Evolutionary conservation across 192 early-diverging fungal genomes (phyloP), one percentile per base, ranked within the genome.

Genomic region (Phlyctochytrium arcticum): DNA sequence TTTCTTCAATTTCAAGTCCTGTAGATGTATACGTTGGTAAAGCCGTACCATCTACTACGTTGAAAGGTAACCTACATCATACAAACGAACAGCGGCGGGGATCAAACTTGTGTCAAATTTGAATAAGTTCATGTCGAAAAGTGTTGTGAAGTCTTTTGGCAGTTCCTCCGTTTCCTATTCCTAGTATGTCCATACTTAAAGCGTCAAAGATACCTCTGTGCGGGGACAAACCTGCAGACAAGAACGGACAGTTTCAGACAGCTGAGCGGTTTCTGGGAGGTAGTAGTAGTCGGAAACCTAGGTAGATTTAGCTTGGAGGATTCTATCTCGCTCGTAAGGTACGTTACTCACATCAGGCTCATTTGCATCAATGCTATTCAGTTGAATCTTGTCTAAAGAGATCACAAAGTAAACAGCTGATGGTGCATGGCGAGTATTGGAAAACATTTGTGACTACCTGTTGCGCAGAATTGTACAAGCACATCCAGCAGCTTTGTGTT

Each of bases 251-350:
- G 64, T 78, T 31, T 83, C 72, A 3, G 83, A 65, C 12, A 86
- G 69, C 29, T 68, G 57, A 1, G 77, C 63, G 3, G 78, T 80
- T 15, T 77, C 76, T 2, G 85, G 85, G 4, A 85, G 50, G 61
- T 85, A 85, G 67, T 85, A 83, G 50, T 85, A 85, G 57, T 86
- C 85, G n/a, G 80, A 74, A 29, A 82, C 64, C 80, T 81, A 35
- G 36, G 17, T 32, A 49, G 17, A 39, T 44, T 42, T 44, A 19
- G 39, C 21, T 44, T 12, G 2, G 15, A 44, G 12, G 39, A 1
- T 17, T 17, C 15, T 44, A 44, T 44, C 15, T 44, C 39, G 0
- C 2, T 44, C 21, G 15, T n/a, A 2, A 2, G 0, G 9, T 2
- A 23, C 21, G n/a, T n/a, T 2, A 39, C 61, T n/a, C 60, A 86